Evolutionary conservation across 2,329 filamentous ascomycete species (phyloP).

Genomic region (Trichophyton schoenleinii): DNA sequence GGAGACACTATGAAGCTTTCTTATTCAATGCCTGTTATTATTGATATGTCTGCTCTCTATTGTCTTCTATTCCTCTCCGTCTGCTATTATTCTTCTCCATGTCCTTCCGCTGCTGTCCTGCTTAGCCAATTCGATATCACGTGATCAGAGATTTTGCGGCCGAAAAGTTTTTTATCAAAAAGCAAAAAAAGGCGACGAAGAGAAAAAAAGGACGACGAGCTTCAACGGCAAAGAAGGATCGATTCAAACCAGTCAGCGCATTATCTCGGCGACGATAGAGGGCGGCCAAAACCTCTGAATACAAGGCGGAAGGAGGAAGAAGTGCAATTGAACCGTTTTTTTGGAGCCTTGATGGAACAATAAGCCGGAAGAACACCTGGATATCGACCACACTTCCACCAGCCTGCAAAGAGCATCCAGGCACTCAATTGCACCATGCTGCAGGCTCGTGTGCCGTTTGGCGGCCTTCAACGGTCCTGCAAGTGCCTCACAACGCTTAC

Average conservation of each 20-base stretch:
- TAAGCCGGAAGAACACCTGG: not conserved
- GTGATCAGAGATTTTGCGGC: not conserved
- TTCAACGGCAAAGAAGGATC: not conserved
- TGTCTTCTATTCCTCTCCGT: not conserved
- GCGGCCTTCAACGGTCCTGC: slow-evolving; percentile 38
- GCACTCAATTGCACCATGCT: slow-evolving; percentile 40
- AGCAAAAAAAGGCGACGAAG: not conserved
- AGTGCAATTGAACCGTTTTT: not conserved
- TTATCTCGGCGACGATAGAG: not conserved
- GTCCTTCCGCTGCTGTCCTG: not conserved
- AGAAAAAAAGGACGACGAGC: not conserved
- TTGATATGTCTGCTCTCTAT: not conserved
- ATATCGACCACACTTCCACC: not conserved
- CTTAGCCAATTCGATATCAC: not conserved
- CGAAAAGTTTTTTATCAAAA: not conserved
- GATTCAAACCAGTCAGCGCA: not conserved
- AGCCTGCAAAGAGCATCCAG: not conserved
- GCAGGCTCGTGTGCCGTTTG: slow-evolving; percentile 51
- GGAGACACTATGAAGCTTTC: too few relatives aligned
- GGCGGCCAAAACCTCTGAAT: not conserved
- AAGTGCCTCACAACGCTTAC: slow-evolving; percentile 34
- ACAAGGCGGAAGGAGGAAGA: not conserved
- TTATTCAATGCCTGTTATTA: too few relatives aligned
- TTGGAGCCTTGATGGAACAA: not conserved
- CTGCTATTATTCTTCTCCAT: not conserved